Percentiles rank a stretch among this genome's conserved stretches.
phyloP scores from a whole-genome alignment of 2,329 filamentous ascomycete species.

The Penicillium sp. region DNA sequence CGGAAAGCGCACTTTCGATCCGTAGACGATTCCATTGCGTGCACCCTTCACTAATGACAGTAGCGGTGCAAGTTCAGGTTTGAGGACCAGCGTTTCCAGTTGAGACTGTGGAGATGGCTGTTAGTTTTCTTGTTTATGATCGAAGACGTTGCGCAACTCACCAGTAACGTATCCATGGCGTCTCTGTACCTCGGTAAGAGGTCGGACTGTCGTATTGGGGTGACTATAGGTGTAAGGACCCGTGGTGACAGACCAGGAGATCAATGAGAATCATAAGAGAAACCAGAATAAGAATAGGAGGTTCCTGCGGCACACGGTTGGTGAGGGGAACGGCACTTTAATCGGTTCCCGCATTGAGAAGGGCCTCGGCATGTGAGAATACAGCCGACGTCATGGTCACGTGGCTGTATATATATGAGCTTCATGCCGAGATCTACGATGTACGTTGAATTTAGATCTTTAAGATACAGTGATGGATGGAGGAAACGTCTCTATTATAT shows the following conservation, averaged over 20 bases:
- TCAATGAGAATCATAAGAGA: slow-evolving; percentile 8
- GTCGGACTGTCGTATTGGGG: slow-evolving; percentile 14
- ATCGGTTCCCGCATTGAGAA: slow-evolving; percentile 27
- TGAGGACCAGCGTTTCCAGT: slow-evolving; percentile 73
- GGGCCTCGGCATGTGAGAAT: slow-evolving; percentile 44
- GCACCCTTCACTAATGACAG: slow-evolving; percentile 86
- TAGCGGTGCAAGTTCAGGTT: slow-evolving; percentile 81
- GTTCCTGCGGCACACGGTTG: slow-evolving; percentile 1
- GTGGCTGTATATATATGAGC: slow-evolving; percentile 20
- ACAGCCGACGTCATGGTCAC: slow-evolving; percentile 38
- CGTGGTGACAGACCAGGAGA: slow-evolving; percentile 9
- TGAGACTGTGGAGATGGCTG: slow-evolving; percentile 52
- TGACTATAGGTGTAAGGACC: slow-evolving; percentile 14
- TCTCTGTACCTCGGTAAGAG: slow-evolving; percentile 31
- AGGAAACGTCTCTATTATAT: slow-evolving; percentile 7
- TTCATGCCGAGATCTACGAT: not conserved
- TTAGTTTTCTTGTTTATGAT: slow-evolving; percentile 4
- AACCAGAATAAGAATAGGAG: slow-evolving; percentile 4
- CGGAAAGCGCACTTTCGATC: slow-evolving; percentile 95
- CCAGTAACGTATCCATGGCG: slow-evolving; percentile 39
- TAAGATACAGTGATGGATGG: not conserved
- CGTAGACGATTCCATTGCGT: slow-evolving; percentile 96
- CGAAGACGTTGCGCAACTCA: slow-evolving; percentile 16
- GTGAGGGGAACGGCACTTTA: slow-evolving; percentile 31
- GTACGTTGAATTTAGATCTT: not conserved